Conservation (phyloP, 1,139 yeast genomes). For the Sugiyamaella sp. region DNA sequence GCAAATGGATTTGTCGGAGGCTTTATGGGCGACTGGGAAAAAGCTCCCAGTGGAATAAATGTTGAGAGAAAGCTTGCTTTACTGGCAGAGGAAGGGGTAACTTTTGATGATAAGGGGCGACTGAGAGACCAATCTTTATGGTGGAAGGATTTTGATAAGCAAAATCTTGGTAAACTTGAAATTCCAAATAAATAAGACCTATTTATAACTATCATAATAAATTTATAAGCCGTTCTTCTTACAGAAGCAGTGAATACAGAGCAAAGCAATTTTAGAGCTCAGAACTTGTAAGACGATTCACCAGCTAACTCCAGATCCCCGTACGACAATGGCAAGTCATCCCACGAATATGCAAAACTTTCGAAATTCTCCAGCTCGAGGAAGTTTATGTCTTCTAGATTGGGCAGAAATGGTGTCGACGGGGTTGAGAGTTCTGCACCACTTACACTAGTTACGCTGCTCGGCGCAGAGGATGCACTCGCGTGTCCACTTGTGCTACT, state of each 20-base stretch:
- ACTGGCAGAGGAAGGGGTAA: conserved; percentile 16
- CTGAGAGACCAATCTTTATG: conserved; percentile 12
- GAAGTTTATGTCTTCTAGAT: not conserved
- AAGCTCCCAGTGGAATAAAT: conserved; percentile 22
- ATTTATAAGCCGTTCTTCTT: no score
- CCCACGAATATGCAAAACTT: not conserved
- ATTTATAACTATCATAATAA: not conserved
- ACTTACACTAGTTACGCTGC: not conserved
- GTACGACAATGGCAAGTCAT: not conserved
- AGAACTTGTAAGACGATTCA: not conserved
- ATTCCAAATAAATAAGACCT: not conserved
- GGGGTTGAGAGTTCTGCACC: not conserved
- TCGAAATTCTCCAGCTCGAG: not conserved
- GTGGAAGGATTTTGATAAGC: conserved; percentile 17
- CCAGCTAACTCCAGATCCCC: not conserved
- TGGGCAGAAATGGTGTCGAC: not conserved
- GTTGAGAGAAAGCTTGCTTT: conserved; percentile 7
- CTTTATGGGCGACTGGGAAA: conserved; percentile 20
- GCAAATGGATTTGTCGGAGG: conserved; percentile 20
- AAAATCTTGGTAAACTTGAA: not conserved
- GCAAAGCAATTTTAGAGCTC: not conserved
- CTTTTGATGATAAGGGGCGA: conserved; percentile 16
- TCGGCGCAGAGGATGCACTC: not conserved
- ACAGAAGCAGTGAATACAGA: not conserved
- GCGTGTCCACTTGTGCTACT: not conserved